phyloP scores from a whole-genome alignment of 257 asterid genomes.

The Coffea eugenioides region DNA sequence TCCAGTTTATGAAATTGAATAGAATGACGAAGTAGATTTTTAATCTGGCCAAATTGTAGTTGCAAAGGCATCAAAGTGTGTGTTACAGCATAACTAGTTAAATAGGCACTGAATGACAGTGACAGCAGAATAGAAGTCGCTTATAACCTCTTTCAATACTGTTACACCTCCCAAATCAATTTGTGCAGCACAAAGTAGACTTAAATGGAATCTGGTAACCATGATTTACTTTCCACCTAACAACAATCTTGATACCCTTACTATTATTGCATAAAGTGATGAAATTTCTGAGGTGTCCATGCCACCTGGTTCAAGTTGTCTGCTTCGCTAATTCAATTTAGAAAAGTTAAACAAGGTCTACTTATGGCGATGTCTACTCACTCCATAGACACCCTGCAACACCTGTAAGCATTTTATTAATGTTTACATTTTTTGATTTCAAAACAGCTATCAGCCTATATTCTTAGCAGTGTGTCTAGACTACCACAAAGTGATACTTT shows the following conservation, averaged over 20 bases:
- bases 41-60: neutral
- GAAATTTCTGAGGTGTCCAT: no score
- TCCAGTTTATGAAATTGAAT: neutral
- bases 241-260: neutral
- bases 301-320: neutral
- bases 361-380: neutral
- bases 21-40: neutral
- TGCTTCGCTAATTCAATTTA: neutral
- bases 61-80: no score
- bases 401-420: no score
- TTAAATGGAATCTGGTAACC: neutral
- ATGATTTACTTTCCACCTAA: neutral
- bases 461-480: neutral
- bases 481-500: neutral
- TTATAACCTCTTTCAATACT: neutral
- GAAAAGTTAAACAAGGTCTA: neutral
- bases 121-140: neutral
- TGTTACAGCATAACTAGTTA: neutral
- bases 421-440: neutral
- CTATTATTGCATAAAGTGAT: no score
- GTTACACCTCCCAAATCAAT: neutral
- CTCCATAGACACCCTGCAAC: neutral
- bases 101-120: neutral
- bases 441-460: neutral
- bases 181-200: neutral